A percentile compares a stretch with the other conserved stretches of the same genome.
Evolutionary conservation across 306 rosid species (phyloP).

Genomic region (Castanea sativa): DNA sequence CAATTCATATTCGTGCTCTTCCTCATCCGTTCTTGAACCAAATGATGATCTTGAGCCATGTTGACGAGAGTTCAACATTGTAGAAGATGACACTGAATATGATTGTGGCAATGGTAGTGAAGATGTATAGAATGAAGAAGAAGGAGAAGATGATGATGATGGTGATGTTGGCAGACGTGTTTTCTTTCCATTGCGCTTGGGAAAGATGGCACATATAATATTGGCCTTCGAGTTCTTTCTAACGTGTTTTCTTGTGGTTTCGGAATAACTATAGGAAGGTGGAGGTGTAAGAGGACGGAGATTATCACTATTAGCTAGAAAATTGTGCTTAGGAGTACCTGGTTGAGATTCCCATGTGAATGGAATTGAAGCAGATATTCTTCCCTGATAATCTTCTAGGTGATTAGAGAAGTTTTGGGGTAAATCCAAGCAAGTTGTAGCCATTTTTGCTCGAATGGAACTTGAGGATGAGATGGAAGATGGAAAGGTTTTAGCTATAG

Average conservation of each 20-base stretch:
- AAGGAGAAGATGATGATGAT: constrained; percentile 8
- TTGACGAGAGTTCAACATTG: background rate
- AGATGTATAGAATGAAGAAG: constrained; percentile 29
- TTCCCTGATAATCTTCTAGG: constrained; percentile 29
- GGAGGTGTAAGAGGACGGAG: constrained; percentile 25
- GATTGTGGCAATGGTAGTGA: constrained; percentile 13
- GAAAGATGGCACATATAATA: constrained; percentile 37
- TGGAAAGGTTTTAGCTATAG: no score
- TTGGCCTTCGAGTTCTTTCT: constrained; percentile 24
- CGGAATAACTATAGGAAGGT: constrained; percentile 35
- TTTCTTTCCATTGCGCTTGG: constrained; percentile 32
- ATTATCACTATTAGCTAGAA: background rate
- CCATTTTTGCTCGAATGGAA: background rate
- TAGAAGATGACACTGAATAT: constrained; percentile 42
- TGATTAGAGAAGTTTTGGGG: background rate
- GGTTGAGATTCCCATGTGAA: constrained; percentile 29
- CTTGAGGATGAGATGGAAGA: no score
- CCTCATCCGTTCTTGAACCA: constrained; percentile 15
- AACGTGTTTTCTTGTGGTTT: constrained; percentile 5
- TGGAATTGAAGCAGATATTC: constrained; percentile 33
- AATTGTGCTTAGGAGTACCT: constrained; percentile 22
- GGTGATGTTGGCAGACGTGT: background rate
- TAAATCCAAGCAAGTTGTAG: background rate
- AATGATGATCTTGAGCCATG: background rate
- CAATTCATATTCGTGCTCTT: constrained; percentile 28